Percentiles rank a stretch among this genome's conserved stretches.
phyloP scores from a whole-genome alignment of 2,329 filamentous ascomycete genomes.

The Microdochium trichocladiopsis region DNA sequence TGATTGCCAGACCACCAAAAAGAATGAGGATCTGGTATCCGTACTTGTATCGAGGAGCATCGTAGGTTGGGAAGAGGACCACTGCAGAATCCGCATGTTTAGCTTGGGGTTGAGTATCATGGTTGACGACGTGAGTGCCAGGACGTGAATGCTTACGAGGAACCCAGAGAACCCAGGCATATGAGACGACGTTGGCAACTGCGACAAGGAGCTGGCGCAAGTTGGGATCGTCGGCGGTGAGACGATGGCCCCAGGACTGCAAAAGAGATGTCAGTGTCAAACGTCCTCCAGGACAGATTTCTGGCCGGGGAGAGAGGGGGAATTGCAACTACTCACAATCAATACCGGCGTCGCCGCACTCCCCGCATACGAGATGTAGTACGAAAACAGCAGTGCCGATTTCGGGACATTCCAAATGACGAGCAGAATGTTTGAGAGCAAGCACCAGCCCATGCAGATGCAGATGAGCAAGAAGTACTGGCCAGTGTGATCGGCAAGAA shows the following conservation, averaged over 20 bases:
- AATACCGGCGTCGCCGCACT: conserved; percentile 12
- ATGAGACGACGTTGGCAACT: conserved; percentile 10
- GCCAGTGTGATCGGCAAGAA: conserved; percentile 11
- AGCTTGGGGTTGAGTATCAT: neutral
- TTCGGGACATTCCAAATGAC: conserved; percentile 13
- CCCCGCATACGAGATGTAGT: conserved; percentile 12
- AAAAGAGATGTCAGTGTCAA: neutral
- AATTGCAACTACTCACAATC: conserved; percentile 9
- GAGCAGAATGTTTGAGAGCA: conserved; percentile 12
- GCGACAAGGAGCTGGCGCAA: conserved; percentile 11
- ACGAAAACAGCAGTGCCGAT: conserved; percentile 9
- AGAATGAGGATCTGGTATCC: conserved; percentile 24
- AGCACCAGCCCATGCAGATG: conserved; percentile 5
- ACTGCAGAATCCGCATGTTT: no score
- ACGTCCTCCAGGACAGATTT: neutral
- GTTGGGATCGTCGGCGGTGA: conserved; percentile 9
- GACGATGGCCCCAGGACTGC: conserved; percentile 9
- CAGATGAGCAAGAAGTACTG: conserved; percentile 7
- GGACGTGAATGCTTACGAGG: no score
- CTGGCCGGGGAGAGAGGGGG: neutral
- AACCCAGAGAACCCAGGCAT: conserved; percentile 8
- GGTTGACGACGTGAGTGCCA: no score
- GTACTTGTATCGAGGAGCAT: conserved; percentile 24
- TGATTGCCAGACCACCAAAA: conserved; percentile 4
- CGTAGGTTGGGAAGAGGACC: conserved; percentile 23